A percentile compares a stretch with the other conserved stretches of the same genome.
phyloP scores from a whole-genome alignment of 1,284 basidiomycete species.

The Naganishia albida region DNA sequence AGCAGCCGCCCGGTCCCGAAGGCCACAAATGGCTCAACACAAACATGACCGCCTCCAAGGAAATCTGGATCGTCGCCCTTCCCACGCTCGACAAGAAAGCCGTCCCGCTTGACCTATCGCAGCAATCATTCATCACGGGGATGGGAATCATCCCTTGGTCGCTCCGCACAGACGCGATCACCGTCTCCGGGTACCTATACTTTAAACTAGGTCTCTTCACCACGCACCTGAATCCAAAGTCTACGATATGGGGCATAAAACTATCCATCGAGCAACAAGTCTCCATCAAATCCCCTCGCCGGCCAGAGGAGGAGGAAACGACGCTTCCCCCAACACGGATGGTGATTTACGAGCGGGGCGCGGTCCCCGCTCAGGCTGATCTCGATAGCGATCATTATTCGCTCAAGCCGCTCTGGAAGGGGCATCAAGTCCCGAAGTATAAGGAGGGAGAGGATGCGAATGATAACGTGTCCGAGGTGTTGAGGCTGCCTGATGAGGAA shows the following conservation, averaged over 20 bases:
- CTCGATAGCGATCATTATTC: conserved; percentile 25
- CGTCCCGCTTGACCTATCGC: conserved; percentile 12
- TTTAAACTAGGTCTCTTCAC: conserved; percentile 15
- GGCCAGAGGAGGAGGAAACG: conserved; percentile 24
- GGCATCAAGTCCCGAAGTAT: conserved; percentile 14
- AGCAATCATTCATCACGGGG: conserved; percentile 16
- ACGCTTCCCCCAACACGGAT: conserved; percentile 27
- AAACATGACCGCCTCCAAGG: conserved; percentile 31
- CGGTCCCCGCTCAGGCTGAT: conserved; percentile 16
- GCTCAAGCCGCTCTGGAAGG: conserved; percentile 27
- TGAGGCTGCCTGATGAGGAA: conserved; percentile 31
- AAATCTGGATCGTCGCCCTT: conserved; percentile 32
- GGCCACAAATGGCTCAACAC: conserved; percentile 19
- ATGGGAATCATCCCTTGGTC: conserved; percentile 29
- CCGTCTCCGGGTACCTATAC: conserved; percentile 25
- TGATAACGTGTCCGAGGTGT: conserved; percentile 16
- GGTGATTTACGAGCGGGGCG: conserved; percentile 20
- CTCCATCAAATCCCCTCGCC: conserved; percentile 23
- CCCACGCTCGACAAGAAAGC: conserved; percentile 23
- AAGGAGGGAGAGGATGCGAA: conserved; percentile 9
- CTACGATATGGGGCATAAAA: conserved; percentile 25
- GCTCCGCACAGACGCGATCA: conserved; percentile 29
- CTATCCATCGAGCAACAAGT: conserved; percentile 30
- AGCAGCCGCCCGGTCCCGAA: background rate
- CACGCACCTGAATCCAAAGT: conserved; percentile 19